These are phyloP conservation scores for Neobulgaria alba DNA, from an alignment of 2,329 filamentous ascomycete species.

Conservation along the genomic window DNA sequence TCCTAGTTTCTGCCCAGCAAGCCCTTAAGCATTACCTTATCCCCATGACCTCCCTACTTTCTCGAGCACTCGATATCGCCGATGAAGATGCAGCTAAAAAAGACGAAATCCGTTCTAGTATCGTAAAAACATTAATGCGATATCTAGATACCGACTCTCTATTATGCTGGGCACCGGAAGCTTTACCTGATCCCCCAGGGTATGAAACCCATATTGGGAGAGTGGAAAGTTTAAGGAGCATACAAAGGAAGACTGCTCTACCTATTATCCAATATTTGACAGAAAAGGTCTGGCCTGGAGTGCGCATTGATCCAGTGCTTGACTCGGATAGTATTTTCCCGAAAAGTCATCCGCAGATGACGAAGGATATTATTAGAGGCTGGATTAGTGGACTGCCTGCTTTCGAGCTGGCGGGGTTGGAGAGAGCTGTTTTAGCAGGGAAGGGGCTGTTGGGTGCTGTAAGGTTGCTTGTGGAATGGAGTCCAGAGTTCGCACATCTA, in stretches of 20 bases:
- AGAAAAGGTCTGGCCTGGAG: constrained; percentile 71
- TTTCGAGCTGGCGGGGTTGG: constrained; percentile 80
- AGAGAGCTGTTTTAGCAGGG: constrained; percentile 72
- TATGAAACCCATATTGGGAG: constrained; percentile 37
- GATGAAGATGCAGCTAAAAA: constrained; percentile 47
- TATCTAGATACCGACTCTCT: constrained; percentile 91
- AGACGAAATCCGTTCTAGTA: constrained; percentile 49
- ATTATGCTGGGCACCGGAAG: constrained; percentile 74
- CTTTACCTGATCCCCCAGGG: constrained; percentile 37
- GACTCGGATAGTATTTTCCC: constrained; percentile 71
- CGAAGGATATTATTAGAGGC: constrained; percentile 65
- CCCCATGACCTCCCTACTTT: constrained; percentile 76
- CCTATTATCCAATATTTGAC: constrained; percentile 66
- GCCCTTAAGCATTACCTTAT: constrained; percentile 81
- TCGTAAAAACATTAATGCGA: constrained; percentile 63
- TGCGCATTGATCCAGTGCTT: constrained; percentile 74
- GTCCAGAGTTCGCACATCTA: constrained; percentile 54
- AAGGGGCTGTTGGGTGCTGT: constrained; percentile 78
- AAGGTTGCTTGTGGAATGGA: constrained; percentile 80
- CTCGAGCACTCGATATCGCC: constrained; percentile 74
- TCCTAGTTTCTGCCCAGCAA: constrained; percentile 72
- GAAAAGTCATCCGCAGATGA: constrained; percentile 60
- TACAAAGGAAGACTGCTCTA: constrained; percentile 61
- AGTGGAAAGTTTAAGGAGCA: constrained; percentile 54
- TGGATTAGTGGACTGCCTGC: constrained; percentile 67